Percentiles rank a stretch among this genome's conserved stretches.
Evolutionary conservation across 108 stramenopile genomes (phyloP).

Genomic region (Skeletonema grethae): DNA sequence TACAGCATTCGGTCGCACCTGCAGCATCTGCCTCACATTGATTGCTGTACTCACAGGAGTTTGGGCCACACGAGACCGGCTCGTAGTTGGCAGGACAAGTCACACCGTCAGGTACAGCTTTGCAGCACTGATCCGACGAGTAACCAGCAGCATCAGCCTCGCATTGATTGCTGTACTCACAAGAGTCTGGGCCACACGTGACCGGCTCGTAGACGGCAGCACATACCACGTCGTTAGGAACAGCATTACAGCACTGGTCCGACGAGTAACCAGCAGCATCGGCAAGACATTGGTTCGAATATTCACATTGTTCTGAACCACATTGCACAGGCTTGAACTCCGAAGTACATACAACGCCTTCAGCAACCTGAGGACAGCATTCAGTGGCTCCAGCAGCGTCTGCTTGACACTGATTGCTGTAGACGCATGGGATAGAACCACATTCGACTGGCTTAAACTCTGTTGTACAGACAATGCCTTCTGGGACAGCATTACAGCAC

Average conservation of each 20-base stretch:
- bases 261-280: neutral
- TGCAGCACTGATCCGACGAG: neutral
- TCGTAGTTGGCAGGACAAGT: neutral
- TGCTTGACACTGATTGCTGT: neutral
- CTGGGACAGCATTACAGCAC: slow-evolving; percentile 1
- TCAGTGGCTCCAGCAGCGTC: neutral
- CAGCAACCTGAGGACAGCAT: neutral
- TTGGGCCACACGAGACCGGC: neutral
- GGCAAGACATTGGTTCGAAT: neutral
- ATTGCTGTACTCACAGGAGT: neutral
- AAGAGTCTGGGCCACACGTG: neutral
- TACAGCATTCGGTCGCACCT: neutral
- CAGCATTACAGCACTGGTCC: neutral
- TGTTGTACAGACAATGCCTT: neutral
- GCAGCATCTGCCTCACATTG: neutral
- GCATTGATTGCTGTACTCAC: neutral
- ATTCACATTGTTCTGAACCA: neutral
- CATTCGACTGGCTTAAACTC: neutral
- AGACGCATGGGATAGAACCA: neutral
- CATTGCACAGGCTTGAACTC: neutral
- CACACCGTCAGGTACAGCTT: neutral
- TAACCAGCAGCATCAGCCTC: neutral
- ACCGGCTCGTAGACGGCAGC: neutral
- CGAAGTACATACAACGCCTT: neutral
- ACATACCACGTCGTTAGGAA: neutral